Conservation (phyloP, 2,329 filamentous ascomycete genomes). For the Orbilia quercus region DNA sequence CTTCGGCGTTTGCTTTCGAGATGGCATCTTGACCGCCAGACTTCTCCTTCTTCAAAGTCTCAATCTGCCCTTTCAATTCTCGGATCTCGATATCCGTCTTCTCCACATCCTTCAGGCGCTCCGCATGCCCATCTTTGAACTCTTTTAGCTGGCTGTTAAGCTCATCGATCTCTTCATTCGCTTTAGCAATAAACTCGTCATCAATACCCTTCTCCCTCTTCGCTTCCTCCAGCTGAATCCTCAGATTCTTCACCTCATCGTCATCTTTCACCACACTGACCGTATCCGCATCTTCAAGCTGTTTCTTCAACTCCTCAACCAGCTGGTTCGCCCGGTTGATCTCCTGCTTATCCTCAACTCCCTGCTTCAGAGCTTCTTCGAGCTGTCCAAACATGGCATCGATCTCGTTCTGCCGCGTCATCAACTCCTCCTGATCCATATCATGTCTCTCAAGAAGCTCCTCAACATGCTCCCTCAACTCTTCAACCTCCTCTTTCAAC, state of each 20-base stretch:
- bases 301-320: constrained; percentile 21
- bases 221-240: constrained; percentile 37
- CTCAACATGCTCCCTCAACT: constrained; percentile 37
- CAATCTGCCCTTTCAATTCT: constrained; percentile 13
- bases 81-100: constrained; percentile 20
- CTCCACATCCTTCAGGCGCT: constrained; percentile 6
- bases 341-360: constrained; percentile 49
- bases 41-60: constrained; percentile 16
- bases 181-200: constrained; percentile 25
- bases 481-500: constrained; percentile 31
- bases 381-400: constrained; percentile 47
- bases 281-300: constrained; percentile 6
- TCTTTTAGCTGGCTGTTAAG: constrained; percentile 24
- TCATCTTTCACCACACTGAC: constrained; percentile 47
- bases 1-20: constrained; percentile 28
- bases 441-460: constrained; percentile 51
- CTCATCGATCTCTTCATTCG: constrained; percentile 22
- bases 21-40: constrained; percentile 13
- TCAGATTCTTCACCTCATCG: constrained; percentile 42
- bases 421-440: constrained; percentile 47
- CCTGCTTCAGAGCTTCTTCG: constrained; percentile 47
- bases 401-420: constrained; percentile 45
- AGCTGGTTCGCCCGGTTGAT: constrained; percentile 34
- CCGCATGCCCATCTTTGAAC: background rate
- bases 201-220: constrained; percentile 30